Evolutionary conservation across 2,329 filamentous ascomycete genomes (phyloP), one percentile per base, ranked within the genome.

Genomic region (Drechslerella coelobrocha): DNA sequence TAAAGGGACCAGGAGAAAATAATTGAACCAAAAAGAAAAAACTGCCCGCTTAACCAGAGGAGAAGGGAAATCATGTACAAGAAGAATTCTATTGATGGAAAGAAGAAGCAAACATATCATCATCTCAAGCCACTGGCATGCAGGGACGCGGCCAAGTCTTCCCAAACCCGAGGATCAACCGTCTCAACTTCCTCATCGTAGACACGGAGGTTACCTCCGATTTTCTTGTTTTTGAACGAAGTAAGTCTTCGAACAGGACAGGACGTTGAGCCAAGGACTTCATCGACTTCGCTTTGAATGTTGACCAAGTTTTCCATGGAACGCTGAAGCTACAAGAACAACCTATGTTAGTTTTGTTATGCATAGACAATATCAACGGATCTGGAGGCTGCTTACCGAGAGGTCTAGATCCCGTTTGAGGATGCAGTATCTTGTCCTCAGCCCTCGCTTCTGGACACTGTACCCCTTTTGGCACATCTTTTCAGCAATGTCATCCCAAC

Each of bases 141-240:
- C 7, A 71, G 59, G 43, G 66, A 71, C 5, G 66, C 66, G 5
- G 66, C 66, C 8, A 71, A 59, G 34, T 71, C 66, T 24, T 71
- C 66, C 66, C 66, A 71, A 9, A 71, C 66, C 29, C 59, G 43
- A 55, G 66, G 66, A 26, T 71, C 66, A 5, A 71, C 66, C 17
- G 66, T 47, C 47, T 71, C 66, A 21, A 63, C 59, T 45, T 71
- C 66, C 14, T 71, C 66, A 34, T 63, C 66, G 52, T 63, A 71
- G 19, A 71, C 66, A 23, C 66, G 66, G 51, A 71, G 59, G 21
- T 63, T 71, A 37, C 59, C 59, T 54, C 66, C 66, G 19, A 71
- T 63, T 29, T 71, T 71, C 41, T 71, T 71, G 50, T 71, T 71
- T 45, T 71, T 71, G 57, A 59, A 71, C 4, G 66, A 71, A 21